phyloP scores from a whole-genome alignment of 352 stramenopile genomes.

The Pythium myriotylum region DNA sequence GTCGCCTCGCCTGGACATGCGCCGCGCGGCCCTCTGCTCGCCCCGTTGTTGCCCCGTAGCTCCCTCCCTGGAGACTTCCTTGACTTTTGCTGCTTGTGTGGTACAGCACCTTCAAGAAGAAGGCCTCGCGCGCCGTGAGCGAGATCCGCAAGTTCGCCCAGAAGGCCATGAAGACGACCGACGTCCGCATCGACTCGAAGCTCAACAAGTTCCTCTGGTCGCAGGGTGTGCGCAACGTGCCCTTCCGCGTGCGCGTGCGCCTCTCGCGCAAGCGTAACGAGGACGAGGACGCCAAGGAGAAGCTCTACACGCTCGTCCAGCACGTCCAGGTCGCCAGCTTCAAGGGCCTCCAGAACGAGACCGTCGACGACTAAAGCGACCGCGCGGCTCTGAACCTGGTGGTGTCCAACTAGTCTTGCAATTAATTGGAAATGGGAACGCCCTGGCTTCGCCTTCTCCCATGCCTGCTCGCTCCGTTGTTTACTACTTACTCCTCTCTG shows the following conservation, averaged over 20 bases:
- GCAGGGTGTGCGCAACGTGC: conserved; percentile 98
- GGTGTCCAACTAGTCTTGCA: conserved; percentile 28
- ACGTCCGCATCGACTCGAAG: conserved; percentile 95
- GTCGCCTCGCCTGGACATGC: too few relatives aligned
- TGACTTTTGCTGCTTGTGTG: conserved; percentile 55
- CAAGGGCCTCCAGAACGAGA: conserved; percentile 98
- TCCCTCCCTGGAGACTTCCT: conserved; percentile 89
- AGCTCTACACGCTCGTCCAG: conserved; percentile 99
- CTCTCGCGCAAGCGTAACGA: conserved; percentile 99
- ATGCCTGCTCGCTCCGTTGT: too few relatives aligned
- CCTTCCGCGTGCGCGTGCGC: conserved; percentile 96
- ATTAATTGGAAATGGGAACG: conserved; percentile 25
- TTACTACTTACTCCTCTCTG: too few relatives aligned
- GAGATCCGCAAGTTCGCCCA: conserved; percentile 98
- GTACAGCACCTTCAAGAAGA: conserved; percentile 96
- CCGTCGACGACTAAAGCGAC: conserved; percentile 93
- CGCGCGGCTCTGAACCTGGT: too few relatives aligned
- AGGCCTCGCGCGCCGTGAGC: conserved; percentile 96
- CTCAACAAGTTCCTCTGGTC: conserved; percentile 99
- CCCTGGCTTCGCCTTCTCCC: conserved; percentile 21
- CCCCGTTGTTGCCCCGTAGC: conserved; percentile 50
- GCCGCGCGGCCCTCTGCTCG: too few relatives aligned
- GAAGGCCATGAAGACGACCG: conserved; percentile 97
- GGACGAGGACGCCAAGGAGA: conserved; percentile 99
- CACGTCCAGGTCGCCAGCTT: conserved; percentile 95